Conservation (phyloP, 768 basidiomycete species). For the Collybia nuda region DNA sequence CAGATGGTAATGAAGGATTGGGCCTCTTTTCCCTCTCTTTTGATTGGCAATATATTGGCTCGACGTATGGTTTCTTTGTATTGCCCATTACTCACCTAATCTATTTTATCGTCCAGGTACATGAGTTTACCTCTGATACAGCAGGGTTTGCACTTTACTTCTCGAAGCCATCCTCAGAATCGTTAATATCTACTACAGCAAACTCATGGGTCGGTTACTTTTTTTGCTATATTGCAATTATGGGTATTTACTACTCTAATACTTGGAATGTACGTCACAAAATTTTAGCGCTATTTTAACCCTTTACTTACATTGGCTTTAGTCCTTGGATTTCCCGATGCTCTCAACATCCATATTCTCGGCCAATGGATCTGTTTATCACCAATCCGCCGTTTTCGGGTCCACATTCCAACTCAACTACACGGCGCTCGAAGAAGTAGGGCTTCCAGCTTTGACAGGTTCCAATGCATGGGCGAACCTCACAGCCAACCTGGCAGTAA, state of each 20-base stretch:
- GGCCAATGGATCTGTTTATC: conserved; percentile 51
- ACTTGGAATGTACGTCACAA: conserved; percentile 49
- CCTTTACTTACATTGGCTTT: neutral
- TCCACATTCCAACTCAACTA: conserved; percentile 49
- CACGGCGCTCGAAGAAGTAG: conserved; percentile 50
- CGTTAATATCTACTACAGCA: conserved; percentile 24
- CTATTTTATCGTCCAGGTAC: conserved; percentile 21
- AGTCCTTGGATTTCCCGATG: conserved; percentile 59
- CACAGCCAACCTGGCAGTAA: conserved; percentile 44
- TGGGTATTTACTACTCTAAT: conserved; percentile 64
- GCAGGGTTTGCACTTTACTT: conserved; percentile 40
- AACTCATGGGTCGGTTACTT: conserved; percentile 58
- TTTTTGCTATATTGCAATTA: conserved; percentile 52
- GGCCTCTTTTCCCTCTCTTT: conserved; percentile 61
- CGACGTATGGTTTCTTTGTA: conserved; percentile 24
- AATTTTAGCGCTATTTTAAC: neutral
- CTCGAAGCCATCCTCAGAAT: neutral
- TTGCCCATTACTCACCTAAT: neutral
- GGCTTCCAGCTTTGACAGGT: conserved; percentile 47
- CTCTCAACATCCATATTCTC: conserved; percentile 59
- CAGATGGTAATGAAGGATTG: conserved; percentile 66
- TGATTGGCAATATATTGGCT: conserved; percentile 69
- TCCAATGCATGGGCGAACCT: conserved; percentile 55
- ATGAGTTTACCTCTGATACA: conserved; percentile 56
- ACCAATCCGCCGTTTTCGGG: conserved; percentile 55